Evolutionary conservation across 306 rosid genomes (phyloP).

Genomic region (Vicia sativa): DNA sequence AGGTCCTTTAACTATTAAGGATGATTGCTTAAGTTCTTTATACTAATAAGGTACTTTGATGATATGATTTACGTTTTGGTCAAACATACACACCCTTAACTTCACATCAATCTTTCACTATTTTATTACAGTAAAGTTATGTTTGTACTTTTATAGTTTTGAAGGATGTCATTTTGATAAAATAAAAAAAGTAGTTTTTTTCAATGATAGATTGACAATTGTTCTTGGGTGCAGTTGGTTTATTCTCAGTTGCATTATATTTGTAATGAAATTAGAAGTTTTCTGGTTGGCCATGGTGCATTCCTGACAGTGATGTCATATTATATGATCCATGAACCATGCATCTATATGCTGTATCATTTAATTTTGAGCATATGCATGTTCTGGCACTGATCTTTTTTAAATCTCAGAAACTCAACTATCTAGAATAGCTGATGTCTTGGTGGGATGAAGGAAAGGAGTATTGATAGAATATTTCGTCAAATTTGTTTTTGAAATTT

Average conservation of each 20-base stretch:
- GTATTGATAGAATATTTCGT: conserved; percentile 3
- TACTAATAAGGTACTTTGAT: neutral
- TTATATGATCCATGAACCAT: neutral
- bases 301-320: neutral
- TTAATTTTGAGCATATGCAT: conserved; percentile 12
- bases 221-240: conserved; percentile 13
- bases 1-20: too few relatives aligned
- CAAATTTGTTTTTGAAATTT: conserved; percentile 21
- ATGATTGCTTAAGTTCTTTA: too few relatives aligned
- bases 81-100: neutral
- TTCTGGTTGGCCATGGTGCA: conserved; percentile 1
- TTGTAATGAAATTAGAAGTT: conserved; percentile 28
- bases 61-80: conserved; percentile 7
- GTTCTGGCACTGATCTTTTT: neutral
- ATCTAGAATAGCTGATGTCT: conserved; percentile 9
- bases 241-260: conserved; percentile 7
- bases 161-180: neutral
- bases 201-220: conserved; percentile 9
- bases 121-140: neutral
- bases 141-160: conserved; percentile 7
- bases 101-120: conserved; percentile 6
- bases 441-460: conserved; percentile 12
- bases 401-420: neutral
- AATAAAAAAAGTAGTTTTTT: neutral
- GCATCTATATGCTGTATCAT: conserved; percentile 11